A percentile compares a stretch with the other conserved stretches of the same genome.
These are phyloP conservation scores for Trypanosoma cruzi DNA, from an alignment of 208 protist genomes.

Conservation along the genomic window DNA sequence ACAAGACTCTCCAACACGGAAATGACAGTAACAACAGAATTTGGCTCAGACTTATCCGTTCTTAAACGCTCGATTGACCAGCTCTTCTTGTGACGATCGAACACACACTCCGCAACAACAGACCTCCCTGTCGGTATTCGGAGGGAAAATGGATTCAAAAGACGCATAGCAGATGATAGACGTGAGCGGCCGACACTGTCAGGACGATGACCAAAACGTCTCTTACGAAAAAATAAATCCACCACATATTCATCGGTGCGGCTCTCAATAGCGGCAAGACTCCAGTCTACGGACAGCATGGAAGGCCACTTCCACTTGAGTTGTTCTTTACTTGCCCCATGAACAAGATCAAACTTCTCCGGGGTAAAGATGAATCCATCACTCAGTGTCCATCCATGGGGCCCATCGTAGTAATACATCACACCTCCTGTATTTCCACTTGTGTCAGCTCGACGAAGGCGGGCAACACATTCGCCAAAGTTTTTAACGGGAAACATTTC, in stretches of 20 bases:
- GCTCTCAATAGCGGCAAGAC: conserved; percentile 38
- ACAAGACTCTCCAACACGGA: conserved; percentile 81
- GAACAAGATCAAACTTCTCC: conserved; percentile 56
- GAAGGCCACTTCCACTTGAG: conserved; percentile 87
- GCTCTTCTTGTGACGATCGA: conserved; percentile 29
- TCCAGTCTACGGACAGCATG: conserved; percentile 80
- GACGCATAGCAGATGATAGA: conserved; percentile 43
- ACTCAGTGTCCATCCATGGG: conserved; percentile 51
- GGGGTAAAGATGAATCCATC: conserved; percentile 88
- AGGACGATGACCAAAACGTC: conserved; percentile 56
- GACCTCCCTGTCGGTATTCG: conserved; percentile 29
- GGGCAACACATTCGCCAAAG: conserved; percentile 37
- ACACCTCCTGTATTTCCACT: conserved; percentile 1
- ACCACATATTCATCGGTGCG: conserved; percentile 39
- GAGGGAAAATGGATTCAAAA: conserved; percentile 55
- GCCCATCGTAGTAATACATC: conserved; percentile 51
- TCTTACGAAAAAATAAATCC: conserved; percentile 72
- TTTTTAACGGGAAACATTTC: conserved; percentile 54
- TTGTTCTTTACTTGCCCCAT: conserved; percentile 60
- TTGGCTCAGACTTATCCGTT: conserved; percentile 66
- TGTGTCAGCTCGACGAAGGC: conserved; percentile 27
- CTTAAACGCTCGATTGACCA: conserved; percentile 78
- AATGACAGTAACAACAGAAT: conserved; percentile 81
- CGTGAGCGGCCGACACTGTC: conserved; percentile 62
- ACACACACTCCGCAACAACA: conserved; percentile 69